These are phyloP conservation scores for Diutina sp. DNA, from an alignment of 1,139 yeast genomes.

Conservation along the genomic window DNA sequence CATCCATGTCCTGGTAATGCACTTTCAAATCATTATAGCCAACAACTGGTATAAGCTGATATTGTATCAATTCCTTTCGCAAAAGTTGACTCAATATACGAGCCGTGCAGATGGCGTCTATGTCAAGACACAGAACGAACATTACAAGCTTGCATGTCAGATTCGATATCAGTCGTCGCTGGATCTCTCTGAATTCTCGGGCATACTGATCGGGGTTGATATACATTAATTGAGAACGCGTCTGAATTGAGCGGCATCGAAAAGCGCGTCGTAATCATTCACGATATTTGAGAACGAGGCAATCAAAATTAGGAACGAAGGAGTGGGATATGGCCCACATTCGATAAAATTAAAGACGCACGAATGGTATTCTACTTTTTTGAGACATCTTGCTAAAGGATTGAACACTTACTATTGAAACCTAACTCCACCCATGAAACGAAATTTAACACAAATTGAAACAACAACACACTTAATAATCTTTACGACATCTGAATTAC, in stretches of 20 bases:
- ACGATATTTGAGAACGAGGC: too few species aligned
- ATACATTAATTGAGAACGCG: conserved; percentile 30
- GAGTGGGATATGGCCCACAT: too few species aligned
- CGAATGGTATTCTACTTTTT: too few species aligned
- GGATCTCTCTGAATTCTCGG: conserved; percentile 45
- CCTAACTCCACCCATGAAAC: too few species aligned
- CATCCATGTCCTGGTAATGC: conserved; percentile 55
- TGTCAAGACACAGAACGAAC: conserved; percentile 81
- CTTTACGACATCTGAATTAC: too few species aligned
- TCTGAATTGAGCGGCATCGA: background rate
- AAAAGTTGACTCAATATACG: conserved; percentile 59
- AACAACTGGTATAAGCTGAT: conserved; percentile 85
- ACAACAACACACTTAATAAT: too few species aligned
- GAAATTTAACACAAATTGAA: too few species aligned
- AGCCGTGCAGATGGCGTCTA: conserved; percentile 88
- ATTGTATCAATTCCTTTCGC: conserved; percentile 74
- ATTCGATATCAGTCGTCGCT: conserved; percentile 59
- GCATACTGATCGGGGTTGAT: conserved; percentile 50
- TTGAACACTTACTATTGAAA: too few species aligned
- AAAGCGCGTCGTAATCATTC: background rate
- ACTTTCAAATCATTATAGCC: conserved; percentile 71
- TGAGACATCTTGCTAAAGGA: too few species aligned
- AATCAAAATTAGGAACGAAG: too few species aligned
- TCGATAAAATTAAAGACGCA: too few species aligned
- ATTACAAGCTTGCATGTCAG: conserved; percentile 82